Base-by-base conservation (phyloP, 1,139 yeast species). In the Kluyveromyces sp. region DNA sequence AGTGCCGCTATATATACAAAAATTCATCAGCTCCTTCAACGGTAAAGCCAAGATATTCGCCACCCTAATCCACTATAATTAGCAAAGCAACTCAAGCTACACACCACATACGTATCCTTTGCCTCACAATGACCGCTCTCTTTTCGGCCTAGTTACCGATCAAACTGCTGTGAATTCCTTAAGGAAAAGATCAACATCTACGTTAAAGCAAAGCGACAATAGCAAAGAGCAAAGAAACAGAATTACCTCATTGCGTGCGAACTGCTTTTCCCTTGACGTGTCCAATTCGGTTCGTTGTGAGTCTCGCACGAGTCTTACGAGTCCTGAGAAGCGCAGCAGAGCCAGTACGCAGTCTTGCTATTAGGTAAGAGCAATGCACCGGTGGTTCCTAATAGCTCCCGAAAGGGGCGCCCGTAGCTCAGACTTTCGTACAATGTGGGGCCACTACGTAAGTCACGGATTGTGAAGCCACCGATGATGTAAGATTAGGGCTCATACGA, bases 351-450 rank as follows among this genome's bases (percentile, higher is more conserved):
- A 4, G n/a, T 8, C 15, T 33, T 33, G 36, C 36, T 33, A 33
- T 33, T 33, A 33, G 36, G 36, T 33, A 33, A 33, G 18, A 33
- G 36, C 36, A 33, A 33, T 22, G 26, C 26, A n/a, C n/a, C n/a
- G n/a, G n/a, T n/a, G n/a, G n/a, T n/a, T n/a, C n/a, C n/a, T n/a
- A n/a, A n/a, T n/a, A n/a, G n/a, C n/a, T n/a, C n/a, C n/a, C n/a
- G n/a, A n/a, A n/a, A n/a, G n/a, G n/a, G n/a, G n/a, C n/a, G n/a
- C n/a, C n/a, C n/a, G n/a, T n/a, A n/a, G n/a, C n/a, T n/a, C n/a
- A n/a, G n/a, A n/a, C n/a, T n/a, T n/a, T n/a, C n/a, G n/a, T n/a
- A n/a, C n/a, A n/a, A n/a, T n/a, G n/a, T n/a, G n/a, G n/a, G n/a
- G n/a, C n/a, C n/a, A n/a, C n/a, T n/a, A n/a, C n/a, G n/a, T n/a